Base-by-base conservation (phyloP, 2,329 filamentous ascomycete species). In the Beauveria medogensis region DNA sequence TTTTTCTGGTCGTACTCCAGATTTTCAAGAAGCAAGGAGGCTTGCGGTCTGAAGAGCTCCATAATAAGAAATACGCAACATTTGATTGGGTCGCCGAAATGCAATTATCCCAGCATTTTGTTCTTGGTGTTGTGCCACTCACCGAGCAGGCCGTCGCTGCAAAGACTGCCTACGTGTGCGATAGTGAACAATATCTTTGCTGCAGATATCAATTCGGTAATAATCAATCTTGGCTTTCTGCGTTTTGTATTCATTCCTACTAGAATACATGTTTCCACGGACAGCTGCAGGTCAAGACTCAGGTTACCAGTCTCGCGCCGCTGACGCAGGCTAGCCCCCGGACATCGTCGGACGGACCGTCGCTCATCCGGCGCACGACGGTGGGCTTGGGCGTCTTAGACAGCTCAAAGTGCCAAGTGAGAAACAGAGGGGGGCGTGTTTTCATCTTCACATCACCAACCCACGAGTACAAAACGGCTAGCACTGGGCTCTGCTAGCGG, bases 281-380 rank as follows among this genome's bases (percentile, higher is more conserved):
- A 37, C 34, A 37, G 34, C 34, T 37, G 34, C 34, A 14, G 30
- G 34, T 37, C 34, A 37, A 37, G 34, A 14, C 34, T 5, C 1
- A 12, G 34, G 5, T 18, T 50, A 14, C 8, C 24, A 24, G 14
- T 30, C 24, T 37, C 34, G 34, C 34, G 34, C 34, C 12, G 34
- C 34, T 37, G 34, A 37, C 46, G 14, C 20, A 26, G 10, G n/a
- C 41, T 41, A 57, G 55, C 22, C 55, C 55, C 44, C 12, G 46
- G 46, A 16, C 55, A 30, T 59, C 55, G 28, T 52, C 55, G 55
- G 55, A 59, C 55, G 55, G 55, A 12, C 24, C 43, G 55, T 59
- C 55, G 37, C 47, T 30, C 47, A 59, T n/a, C 55, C 55, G 46
- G 24, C 37, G 46, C 22, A 51, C 34, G 3, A 16, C 20, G 18